Evolutionary conservation across 2,329 filamentous ascomycete genomes (phyloP).

Genomic region (Exophiala alcalophila): DNA sequence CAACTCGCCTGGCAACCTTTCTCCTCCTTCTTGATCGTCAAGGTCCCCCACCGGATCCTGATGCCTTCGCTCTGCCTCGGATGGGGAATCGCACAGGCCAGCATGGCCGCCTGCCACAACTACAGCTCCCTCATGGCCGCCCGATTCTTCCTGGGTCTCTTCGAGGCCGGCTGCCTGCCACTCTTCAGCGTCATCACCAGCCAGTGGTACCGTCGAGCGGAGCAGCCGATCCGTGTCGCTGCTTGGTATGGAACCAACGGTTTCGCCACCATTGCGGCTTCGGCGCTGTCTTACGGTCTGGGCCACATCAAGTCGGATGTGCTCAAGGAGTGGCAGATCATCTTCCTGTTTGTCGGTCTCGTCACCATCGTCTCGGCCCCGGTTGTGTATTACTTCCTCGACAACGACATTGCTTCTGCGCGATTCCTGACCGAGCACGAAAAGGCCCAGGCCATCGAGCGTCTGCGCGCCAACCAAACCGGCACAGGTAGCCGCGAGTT

Average conservation of each 20-base stretch:
- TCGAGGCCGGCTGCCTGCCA: conserved; percentile 52
- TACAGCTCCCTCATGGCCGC: conserved; percentile 48
- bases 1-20: conserved; percentile 62
- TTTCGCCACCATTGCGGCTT: conserved; percentile 56
- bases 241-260: conserved; percentile 67
- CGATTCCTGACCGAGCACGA: conserved; percentile 49
- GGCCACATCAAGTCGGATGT: conserved; percentile 50
- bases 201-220: conserved; percentile 49
- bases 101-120: conserved; percentile 48
- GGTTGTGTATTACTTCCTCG: conserved; percentile 58
- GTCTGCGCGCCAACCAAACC: conserved; percentile 51
- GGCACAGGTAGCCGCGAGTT: conserved; percentile 47
- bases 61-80: conserved; percentile 52
- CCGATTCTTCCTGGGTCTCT: conserved; percentile 53
- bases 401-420: conserved; percentile 56
- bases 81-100: conserved; percentile 50
- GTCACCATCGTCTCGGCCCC: conserved; percentile 59
- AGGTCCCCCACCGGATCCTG: conserved; percentile 57
- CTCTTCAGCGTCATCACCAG: conserved; percentile 47
- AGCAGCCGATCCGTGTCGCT: conserved; percentile 62
- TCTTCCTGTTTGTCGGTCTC: conserved; percentile 62
- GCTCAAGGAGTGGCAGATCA: conserved; percentile 53
- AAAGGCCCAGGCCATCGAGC: conserved; percentile 47
- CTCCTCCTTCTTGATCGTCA: conserved; percentile 59
- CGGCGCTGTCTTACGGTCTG: conserved; percentile 56